These are phyloP conservation scores for Polyplosphaeria fusca DNA, from an alignment of 495 filamentous ascomycete species.

Conservation along the genomic window DNA sequence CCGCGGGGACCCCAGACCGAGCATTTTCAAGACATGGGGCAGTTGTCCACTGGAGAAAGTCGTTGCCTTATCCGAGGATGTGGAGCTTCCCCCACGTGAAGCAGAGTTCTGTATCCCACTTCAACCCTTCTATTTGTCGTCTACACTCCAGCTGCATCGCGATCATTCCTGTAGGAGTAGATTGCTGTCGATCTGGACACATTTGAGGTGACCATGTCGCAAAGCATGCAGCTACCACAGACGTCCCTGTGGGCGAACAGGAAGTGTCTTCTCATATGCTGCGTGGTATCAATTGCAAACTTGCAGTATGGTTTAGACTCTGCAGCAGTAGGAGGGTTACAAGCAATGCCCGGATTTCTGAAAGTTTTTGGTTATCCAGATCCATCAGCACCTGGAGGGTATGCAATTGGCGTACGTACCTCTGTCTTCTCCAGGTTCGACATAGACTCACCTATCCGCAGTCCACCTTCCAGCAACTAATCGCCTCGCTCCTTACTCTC, in stretches of 20 bases:
- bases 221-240: no score
- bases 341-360: constrained; percentile 48
- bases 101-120: no score
- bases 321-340: constrained; percentile 10
- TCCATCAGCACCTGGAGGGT: constrained; percentile 45
- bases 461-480: constrained; percentile 35
- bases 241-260: constrained; percentile 17
- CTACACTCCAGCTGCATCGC: no score
- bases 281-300: constrained; percentile 17
- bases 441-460: neutral
- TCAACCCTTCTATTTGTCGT: no score
- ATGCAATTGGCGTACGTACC: constrained; percentile 50
- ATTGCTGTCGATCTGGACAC: no score
- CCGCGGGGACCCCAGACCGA: no score
- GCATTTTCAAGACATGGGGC: no score
- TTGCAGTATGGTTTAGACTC: constrained; percentile 29
- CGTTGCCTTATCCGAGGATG: no score
- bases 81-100: no score
- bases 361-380: constrained; percentile 47
- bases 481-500: constrained; percentile 17
- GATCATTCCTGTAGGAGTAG: no score
- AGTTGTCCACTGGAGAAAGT: no score
- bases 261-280: constrained; percentile 29
- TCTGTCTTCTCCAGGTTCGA: neutral
- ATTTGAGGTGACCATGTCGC: no score